Conservation (phyloP, 306 rosid species). For the Rosa lucieae region DNA sequence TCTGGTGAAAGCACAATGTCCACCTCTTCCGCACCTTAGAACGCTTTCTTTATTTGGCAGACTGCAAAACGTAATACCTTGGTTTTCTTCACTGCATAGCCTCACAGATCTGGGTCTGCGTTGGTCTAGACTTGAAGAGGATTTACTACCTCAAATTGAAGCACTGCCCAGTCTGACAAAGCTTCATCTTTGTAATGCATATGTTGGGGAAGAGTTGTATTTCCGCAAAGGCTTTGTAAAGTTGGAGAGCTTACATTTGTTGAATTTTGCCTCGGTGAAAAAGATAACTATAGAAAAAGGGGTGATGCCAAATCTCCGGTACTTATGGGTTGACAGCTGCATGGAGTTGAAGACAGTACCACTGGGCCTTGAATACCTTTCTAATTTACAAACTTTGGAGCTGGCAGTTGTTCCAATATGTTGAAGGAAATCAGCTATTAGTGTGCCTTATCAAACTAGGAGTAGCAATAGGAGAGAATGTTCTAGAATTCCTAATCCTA, state of each 20-base stretch:
- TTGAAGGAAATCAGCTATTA: no score
- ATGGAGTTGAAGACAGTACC: conserved; percentile 6
- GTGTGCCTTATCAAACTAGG: no score
- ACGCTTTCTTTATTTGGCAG: no score
- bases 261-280: neutral
- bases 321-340: fast-evolving
- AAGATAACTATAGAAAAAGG: neutral
- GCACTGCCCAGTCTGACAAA: neutral
- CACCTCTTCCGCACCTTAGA: no score
- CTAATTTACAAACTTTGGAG: neutral
- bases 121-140: no score
- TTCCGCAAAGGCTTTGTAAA: neutral
- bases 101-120: no score
- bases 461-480: no score
- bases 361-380: conserved; percentile 4
- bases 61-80: no score
- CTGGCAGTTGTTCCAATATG: neutral
- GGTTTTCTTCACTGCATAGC: no score
- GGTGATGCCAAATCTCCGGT: neutral
- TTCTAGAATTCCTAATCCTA: no score
- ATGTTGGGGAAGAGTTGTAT: neutral
- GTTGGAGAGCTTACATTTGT: neutral
- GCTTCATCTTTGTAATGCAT: neutral
- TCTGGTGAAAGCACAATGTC: no score
- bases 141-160: no score